These are phyloP conservation scores for Colletotrichum plurivorum DNA, from an alignment of 2,329 filamentous ascomycete species.

Conservation along the genomic window DNA sequence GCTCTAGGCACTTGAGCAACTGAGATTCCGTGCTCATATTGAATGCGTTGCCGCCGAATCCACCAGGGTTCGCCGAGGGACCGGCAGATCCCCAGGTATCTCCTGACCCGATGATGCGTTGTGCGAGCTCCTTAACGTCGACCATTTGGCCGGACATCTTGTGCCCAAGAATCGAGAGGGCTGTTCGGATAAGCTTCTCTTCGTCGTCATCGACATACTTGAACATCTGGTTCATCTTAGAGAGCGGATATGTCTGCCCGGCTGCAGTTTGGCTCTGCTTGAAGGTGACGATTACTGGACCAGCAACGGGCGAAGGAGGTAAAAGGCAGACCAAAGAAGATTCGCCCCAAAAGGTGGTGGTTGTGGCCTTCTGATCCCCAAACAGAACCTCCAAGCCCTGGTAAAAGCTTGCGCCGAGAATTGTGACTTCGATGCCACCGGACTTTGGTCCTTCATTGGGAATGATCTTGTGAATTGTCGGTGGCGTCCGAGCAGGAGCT, in stretches of 20 bases:
- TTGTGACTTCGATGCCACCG: constrained; percentile 89
- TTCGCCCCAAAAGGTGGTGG: constrained; percentile 85
- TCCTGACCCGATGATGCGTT: constrained; percentile 70
- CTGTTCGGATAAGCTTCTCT: constrained; percentile 77
- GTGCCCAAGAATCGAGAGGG: constrained; percentile 73
- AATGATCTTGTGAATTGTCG: constrained; percentile 85
- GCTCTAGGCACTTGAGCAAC: constrained; percentile 81
- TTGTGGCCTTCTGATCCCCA: constrained; percentile 74
- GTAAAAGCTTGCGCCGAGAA: constrained; percentile 85
- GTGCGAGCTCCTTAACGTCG: constrained; percentile 73
- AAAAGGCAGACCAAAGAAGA: constrained; percentile 85
- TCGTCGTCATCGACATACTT: constrained; percentile 82
- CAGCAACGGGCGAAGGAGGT: constrained; percentile 77
- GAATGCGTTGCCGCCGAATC: constrained; percentile 59
- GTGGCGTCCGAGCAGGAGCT: constrained; percentile 61
- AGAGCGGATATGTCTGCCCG: constrained; percentile 50
- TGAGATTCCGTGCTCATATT: constrained; percentile 70
- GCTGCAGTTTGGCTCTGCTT: constrained; percentile 64
- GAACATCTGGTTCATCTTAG: constrained; percentile 69
- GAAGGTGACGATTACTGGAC: constrained; percentile 80
- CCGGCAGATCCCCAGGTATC: constrained; percentile 62
- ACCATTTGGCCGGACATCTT: constrained; percentile 76
- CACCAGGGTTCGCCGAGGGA: constrained; percentile 49
- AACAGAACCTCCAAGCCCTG: constrained; percentile 87
- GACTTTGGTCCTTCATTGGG: constrained; percentile 85